phyloP scores from a whole-genome alignment of 2,329 filamentous ascomycete species.

The Microcyclospora tardicrescens region DNA sequence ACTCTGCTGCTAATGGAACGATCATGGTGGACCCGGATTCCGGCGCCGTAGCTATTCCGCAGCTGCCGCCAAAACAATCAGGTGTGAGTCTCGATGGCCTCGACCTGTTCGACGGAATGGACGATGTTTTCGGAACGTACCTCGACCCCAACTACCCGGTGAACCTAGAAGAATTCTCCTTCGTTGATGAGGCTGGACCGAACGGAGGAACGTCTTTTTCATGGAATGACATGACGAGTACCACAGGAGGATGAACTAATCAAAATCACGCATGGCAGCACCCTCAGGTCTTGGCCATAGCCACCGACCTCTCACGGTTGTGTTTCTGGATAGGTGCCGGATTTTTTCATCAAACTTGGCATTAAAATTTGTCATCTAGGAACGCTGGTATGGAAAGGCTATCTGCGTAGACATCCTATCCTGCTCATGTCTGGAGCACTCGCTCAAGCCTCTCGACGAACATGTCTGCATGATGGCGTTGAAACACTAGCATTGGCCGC shows the following conservation, averaged over 20 bases:
- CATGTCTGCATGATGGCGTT: conserved; percentile 81
- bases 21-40: not conserved
- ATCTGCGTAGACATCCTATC: not conserved
- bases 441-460: conserved; percentile 43
- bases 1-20: not conserved
- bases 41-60: not conserved
- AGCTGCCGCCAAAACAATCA: not conserved
- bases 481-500: conserved; percentile 83
- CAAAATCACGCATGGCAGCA: too few relatives aligned
- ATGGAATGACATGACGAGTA: too few relatives aligned
- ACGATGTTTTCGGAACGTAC: conserved; percentile 22
- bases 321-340: too few relatives aligned
- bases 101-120: conserved; percentile 22
- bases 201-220: too few relatives aligned
- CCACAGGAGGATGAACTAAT: too few relatives aligned
- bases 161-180: conserved; percentile 22
- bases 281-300: too few relatives aligned
- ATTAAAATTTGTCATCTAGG: too few relatives aligned
- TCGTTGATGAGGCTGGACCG: conserved; percentile 12
- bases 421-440: conserved; percentile 17
- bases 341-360: too few relatives aligned
- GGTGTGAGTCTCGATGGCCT: conserved; percentile 3
- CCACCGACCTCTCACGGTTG: too few relatives aligned
- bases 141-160: conserved; percentile 23
- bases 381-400: too few relatives aligned